Percentiles rank a stretch among this genome's conserved stretches.
Evolutionary conservation across 768 basidiomycete genomes (phyloP).

Genomic region (Coprinopsis strossmayeri): DNA sequence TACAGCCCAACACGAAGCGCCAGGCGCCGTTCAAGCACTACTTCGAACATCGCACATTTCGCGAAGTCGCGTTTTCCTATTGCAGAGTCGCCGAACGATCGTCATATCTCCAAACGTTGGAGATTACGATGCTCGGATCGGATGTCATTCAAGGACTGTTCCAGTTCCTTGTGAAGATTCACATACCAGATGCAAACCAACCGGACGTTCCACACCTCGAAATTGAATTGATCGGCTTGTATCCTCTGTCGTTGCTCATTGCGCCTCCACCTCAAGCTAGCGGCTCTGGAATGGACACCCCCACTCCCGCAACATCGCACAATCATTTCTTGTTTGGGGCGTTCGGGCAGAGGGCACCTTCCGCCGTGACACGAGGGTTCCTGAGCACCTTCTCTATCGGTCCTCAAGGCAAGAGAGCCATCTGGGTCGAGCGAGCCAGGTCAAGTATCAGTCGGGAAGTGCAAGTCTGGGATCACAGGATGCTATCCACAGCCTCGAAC

Average conservation of each 20-base stretch:
- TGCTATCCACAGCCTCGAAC: background rate
- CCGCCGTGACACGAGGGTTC: constrained; percentile 32
- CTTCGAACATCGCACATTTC: constrained; percentile 30
- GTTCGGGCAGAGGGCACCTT: constrained; percentile 4
- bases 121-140: constrained; percentile 36
- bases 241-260: constrained; percentile 29
- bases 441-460: constrained; percentile 36
- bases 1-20: constrained; percentile 9
- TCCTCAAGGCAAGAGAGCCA: constrained; percentile 40
- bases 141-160: constrained; percentile 46
- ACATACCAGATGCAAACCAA: background rate
- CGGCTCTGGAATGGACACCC: constrained; percentile 5
- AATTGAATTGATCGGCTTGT: constrained; percentile 25
- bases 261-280: constrained; percentile 10
- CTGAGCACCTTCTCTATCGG: constrained; percentile 44
- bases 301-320: constrained; percentile 8
- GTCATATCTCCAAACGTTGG: constrained; percentile 8
- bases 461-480: constrained; percentile 30
- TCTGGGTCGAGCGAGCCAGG: constrained; percentile 49
- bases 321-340: constrained; percentile 3
- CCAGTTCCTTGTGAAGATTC: constrained; percentile 32
- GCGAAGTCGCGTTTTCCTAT: constrained; percentile 37
- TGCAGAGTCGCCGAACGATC: constrained; percentile 12
- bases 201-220: constrained; percentile 7
- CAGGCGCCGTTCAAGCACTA: constrained; percentile 15